Evolutionary conservation across 106 monocot species (phyloP).

Genomic region (Dendrobium officinale): DNA sequence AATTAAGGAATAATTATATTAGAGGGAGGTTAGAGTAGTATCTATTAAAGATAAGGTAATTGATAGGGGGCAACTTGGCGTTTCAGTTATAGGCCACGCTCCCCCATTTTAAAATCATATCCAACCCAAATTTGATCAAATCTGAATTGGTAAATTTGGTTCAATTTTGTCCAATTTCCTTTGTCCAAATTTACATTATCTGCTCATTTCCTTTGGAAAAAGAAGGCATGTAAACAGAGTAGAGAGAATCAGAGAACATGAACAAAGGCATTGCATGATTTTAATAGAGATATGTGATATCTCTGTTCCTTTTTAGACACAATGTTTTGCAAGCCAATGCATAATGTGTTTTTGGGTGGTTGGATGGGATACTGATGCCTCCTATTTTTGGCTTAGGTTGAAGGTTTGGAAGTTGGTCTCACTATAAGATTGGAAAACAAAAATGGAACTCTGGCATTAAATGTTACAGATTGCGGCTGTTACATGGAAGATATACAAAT

Average conservation of each 20-base stretch:
- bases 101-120: neutral
- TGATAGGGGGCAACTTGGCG: neutral
- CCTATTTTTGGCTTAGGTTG: conserved; percentile 53
- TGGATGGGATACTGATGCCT: conserved; percentile 21
- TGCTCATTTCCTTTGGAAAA: no score
- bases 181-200: no score
- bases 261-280: neutral
- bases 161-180: neutral
- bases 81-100: neutral
- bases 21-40: neutral
- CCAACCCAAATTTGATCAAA: neutral
- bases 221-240: no score
- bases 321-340: neutral
- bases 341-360: neutral
- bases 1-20: neutral
- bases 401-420: conserved; percentile 82
- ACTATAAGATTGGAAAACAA: conserved; percentile 50
- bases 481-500: conserved; percentile 63
- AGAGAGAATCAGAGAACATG: no score
- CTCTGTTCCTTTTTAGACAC: neutral
- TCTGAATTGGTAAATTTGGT: neutral
- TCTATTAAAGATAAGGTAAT: neutral
- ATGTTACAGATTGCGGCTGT: conserved; percentile 53
- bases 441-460: conserved; percentile 57
- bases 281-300: neutral